Evolutionary conservation across 1,284 basidiomycete species (phyloP).

Genomic region (Cerioporus squamosus): DNA sequence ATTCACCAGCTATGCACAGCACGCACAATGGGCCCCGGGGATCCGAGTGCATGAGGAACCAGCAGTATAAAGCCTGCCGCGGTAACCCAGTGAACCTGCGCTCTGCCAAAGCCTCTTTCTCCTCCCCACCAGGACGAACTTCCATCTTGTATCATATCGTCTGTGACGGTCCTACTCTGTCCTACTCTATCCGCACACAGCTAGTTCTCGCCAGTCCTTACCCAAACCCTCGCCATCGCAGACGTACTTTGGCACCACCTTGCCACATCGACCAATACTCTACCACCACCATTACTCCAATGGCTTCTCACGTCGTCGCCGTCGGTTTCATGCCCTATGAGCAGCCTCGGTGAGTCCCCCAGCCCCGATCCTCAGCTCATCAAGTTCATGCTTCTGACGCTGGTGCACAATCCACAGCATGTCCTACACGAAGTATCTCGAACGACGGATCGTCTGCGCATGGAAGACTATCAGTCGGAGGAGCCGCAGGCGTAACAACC

Average conservation of each 20-base stretch:
- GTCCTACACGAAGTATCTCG: conserved; percentile 53
- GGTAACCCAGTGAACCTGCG: conserved; percentile 2
- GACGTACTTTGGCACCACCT: background rate
- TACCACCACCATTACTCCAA: conserved; percentile 5
- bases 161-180: conserved; percentile 23
- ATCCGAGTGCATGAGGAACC: background rate
- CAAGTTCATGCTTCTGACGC: background rate
- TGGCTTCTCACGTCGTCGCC: conserved; percentile 25
- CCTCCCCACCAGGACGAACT: background rate
- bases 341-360: conserved; percentile 28
- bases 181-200: background rate
- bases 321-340: conserved; percentile 23
- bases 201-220: background rate
- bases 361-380: no score
- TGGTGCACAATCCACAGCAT: conserved; percentile 21
- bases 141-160: conserved; percentile 19
- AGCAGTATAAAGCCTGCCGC: conserved; percentile 12
- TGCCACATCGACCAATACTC: background rate
- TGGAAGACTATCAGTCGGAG: conserved; percentile 65
- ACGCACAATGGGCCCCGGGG: background rate
- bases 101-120: conserved; percentile 6
- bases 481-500: conserved; percentile 49
- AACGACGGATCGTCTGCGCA: conserved; percentile 58
- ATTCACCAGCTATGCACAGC: background rate
- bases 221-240: background rate